These are phyloP conservation scores for Carex kokanica DNA, from an alignment of 176 grass and related monocot genomes.

Conservation along the genomic window DNA sequence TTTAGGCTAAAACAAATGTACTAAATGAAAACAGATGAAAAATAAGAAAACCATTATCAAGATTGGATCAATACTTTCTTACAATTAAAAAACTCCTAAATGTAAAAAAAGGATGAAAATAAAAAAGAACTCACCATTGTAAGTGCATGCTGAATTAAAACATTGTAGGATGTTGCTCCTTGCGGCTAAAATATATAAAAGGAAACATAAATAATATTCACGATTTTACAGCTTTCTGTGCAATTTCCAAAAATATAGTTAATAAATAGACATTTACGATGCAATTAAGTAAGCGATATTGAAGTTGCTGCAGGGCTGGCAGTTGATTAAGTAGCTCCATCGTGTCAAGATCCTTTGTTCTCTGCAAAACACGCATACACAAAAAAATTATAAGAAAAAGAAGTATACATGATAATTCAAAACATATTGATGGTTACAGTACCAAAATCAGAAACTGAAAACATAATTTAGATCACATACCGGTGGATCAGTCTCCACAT, in stretches of 20 bases:
- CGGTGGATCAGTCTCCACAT: conserved; percentile 58
- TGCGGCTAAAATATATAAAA: conserved; percentile 54
- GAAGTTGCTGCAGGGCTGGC: conserved; percentile 70
- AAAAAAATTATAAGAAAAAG: background rate
- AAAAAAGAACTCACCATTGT: conserved; percentile 59
- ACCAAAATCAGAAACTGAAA: background rate
- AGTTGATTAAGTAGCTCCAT: conserved; percentile 65
- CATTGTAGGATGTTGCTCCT: conserved; percentile 77
- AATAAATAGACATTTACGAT: conserved; percentile 49
- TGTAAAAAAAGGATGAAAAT: no score
- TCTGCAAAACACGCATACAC: conserved; percentile 38
- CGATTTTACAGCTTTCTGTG: background rate
- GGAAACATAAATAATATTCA: conserved; percentile 11
- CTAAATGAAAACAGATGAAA: background rate
- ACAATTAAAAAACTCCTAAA: conserved; percentile 13
- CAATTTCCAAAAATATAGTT: conserved; percentile 1
- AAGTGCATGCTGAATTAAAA: conserved; percentile 83
- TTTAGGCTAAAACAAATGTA: background rate
- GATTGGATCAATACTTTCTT: background rate
- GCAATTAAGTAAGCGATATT: conserved; percentile 74
- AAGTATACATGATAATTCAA: background rate
- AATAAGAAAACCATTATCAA: conserved; percentile 14
- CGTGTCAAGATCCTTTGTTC: conserved; percentile 60
- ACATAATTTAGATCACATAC: conserved; percentile 40
- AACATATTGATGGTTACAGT: background rate